Conservation (phyloP, 164 flowering plant genomes). For the Litsea cubeba region DNA sequence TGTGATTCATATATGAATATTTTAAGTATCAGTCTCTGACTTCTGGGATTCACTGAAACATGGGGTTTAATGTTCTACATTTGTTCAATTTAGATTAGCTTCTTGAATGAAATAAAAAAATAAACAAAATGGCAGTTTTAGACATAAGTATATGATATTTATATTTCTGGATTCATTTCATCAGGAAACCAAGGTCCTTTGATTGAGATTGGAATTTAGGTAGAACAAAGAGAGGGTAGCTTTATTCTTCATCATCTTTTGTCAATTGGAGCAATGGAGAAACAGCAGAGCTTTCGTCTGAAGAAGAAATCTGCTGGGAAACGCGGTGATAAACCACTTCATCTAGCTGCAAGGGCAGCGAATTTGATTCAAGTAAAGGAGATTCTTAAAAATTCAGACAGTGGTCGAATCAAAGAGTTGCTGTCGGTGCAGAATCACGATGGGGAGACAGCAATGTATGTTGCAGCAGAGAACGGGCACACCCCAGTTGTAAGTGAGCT, state of each 20-base stretch:
- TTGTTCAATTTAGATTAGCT: background rate
- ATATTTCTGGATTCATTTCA: background rate
- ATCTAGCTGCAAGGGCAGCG: slow-evolving; percentile 70
- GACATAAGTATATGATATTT: background rate
- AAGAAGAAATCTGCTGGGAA: slow-evolving; percentile 74
- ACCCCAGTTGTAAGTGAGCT: slow-evolving; percentile 49
- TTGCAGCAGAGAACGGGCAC: slow-evolving; percentile 82
- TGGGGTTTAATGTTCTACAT: background rate
- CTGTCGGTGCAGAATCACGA: slow-evolving; percentile 55
- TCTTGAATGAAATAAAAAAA: background rate
- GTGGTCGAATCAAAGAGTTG: slow-evolving; percentile 26
- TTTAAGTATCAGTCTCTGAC: background rate
- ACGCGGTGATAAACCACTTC: slow-evolving; percentile 69
- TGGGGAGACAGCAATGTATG: slow-evolving; percentile 78
- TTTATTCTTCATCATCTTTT: background rate
- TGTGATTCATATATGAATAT: background rate
- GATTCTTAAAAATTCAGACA: slow-evolving; percentile 34
- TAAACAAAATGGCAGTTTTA: background rate
- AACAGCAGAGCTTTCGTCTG: slow-evolving; percentile 22
- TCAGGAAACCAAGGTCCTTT: background rate
- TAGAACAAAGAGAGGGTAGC: background rate
- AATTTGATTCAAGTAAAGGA: slow-evolving; percentile 53
- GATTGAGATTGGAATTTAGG: background rate
- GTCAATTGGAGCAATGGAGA: background rate
- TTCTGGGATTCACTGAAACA: background rate